Evolutionary conservation across 768 basidiomycete genomes (phyloP).

Genomic region (Naganishia antarctica): DNA sequence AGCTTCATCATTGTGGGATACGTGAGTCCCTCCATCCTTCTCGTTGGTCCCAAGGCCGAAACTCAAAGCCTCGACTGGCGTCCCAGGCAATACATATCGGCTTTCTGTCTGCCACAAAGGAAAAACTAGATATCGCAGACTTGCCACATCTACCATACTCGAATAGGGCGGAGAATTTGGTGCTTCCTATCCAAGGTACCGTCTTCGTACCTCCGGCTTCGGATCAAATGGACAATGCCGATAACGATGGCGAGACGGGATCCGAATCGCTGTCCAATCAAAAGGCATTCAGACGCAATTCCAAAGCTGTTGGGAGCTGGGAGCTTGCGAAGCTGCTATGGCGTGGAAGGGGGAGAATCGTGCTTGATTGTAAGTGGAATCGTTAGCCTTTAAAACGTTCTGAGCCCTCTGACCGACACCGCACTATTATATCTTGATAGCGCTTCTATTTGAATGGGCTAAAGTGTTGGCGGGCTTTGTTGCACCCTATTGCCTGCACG

Average conservation of each 20-base stretch:
- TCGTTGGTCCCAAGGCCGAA: background rate
- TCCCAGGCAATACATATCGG: background rate
- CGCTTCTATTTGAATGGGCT: background rate
- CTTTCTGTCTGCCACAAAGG: slow-evolving; percentile 1
- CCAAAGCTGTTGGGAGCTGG: background rate
- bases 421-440: background rate
- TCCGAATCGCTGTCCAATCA: background rate
- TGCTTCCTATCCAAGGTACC: background rate
- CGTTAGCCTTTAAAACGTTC: background rate
- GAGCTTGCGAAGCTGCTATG: background rate
- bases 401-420: background rate
- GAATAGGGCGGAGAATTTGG: background rate
- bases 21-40: background rate
- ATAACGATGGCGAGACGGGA: no score
- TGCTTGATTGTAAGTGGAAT: background rate
- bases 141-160: slow-evolving; percentile 3
- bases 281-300: background rate
- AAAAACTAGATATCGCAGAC: slow-evolving; percentile 1
- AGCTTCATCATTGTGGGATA: slow-evolving; percentile 19
- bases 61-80: background rate
- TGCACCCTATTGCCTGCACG: slow-evolving; percentile 28
- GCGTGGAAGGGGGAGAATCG: background rate
- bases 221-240: background rate
- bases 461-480: slow-evolving; percentile 6
- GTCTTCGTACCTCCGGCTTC: background rate